Percentiles rank a stretch among this genome's conserved stretches.
phyloP scores from a whole-genome alignment of 768 basidiomycete genomes.

The Dioszegia hungarica region DNA sequence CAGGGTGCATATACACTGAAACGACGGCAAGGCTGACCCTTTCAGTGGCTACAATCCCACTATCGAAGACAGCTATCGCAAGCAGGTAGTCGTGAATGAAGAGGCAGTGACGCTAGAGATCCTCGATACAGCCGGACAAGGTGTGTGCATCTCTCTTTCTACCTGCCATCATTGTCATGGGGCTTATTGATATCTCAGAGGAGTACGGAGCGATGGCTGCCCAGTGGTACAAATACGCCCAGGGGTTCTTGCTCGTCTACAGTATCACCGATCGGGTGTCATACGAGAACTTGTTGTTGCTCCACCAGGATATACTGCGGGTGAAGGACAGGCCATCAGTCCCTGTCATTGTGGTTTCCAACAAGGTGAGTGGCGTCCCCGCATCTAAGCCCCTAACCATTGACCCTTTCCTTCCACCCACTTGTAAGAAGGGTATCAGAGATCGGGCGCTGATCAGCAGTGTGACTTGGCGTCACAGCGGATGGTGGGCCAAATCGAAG shows the following conservation, averaged over 20 bases:
- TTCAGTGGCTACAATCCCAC: constrained; percentile 54
- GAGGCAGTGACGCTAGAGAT: constrained; percentile 54
- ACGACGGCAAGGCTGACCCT: no score
- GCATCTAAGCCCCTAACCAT: no score
- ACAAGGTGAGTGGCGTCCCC: constrained; percentile 48
- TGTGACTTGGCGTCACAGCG: constrained; percentile 34
- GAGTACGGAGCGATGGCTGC: constrained; percentile 48
- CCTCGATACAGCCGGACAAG: constrained; percentile 55
- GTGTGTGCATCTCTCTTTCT: constrained; percentile 18
- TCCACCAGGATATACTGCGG: constrained; percentile 53
- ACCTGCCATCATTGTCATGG: not conserved
- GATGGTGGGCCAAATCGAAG: constrained; percentile 40
- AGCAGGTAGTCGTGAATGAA: constrained; percentile 53
- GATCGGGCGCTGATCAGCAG: constrained; percentile 22
- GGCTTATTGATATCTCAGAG: constrained; percentile 21
- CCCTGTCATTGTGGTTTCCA: constrained; percentile 53
- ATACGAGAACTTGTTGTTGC: constrained; percentile 52
- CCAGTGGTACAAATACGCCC: constrained; percentile 50
- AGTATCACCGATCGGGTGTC: constrained; percentile 53
- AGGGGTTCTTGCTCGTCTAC: constrained; percentile 55
- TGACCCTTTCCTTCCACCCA: not conserved
- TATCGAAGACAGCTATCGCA: constrained; percentile 51
- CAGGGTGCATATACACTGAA: no score
- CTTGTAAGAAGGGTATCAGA: no score
- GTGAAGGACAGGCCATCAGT: constrained; percentile 53